A percentile compares a stretch with the other conserved stretches of the same genome.
Conservation (phyloP, 2,329 filamentous ascomycete species). For the Podosphaera leucotricha region DNA sequence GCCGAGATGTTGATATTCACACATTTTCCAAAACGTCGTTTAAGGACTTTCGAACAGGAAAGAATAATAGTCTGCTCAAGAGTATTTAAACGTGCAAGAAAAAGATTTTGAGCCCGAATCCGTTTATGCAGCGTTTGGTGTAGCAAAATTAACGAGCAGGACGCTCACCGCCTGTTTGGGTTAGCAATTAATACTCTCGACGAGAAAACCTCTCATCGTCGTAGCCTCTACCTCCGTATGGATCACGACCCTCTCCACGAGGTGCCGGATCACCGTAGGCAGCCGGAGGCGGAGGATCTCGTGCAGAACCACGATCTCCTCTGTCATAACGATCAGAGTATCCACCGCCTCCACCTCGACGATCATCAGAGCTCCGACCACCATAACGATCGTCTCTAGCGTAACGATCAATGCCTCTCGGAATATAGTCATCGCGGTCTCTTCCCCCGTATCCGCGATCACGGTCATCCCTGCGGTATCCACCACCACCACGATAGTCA, state of each 20-base stretch:
- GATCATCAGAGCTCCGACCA: slow-evolving; percentile 18
- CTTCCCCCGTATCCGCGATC: slow-evolving; percentile 18
- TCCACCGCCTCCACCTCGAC: slow-evolving; percentile 22
- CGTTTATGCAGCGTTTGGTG: slow-evolving; percentile 2
- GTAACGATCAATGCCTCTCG: slow-evolving; percentile 18
- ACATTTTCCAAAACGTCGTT: not conserved
- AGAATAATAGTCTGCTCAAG: not conserved
- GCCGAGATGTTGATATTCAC: not conserved
- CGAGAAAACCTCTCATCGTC: slow-evolving; percentile 15
- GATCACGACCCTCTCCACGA: slow-evolving; percentile 20
- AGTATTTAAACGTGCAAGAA: not conserved
- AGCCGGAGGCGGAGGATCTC: slow-evolving; percentile 18
- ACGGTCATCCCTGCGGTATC: slow-evolving; percentile 22
- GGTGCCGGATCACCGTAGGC: slow-evolving; percentile 21
- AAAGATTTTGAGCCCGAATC: slow-evolving; percentile 6
- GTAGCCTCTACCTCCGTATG: slow-evolving; percentile 20
- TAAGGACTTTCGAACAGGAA: not conserved
- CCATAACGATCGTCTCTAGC: slow-evolving; percentile 13
- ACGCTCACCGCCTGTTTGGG: slow-evolving; percentile 16
- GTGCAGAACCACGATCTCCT: slow-evolving; percentile 24
- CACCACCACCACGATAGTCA: slow-evolving; percentile 11
- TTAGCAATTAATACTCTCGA: slow-evolving; percentile 18
- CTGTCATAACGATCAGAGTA: slow-evolving; percentile 23
- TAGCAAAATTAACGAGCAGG: slow-evolving; percentile 17
- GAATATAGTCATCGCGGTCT: slow-evolving; percentile 17